A percentile compares a stretch with the other conserved stretches of the same genome.
These are phyloP conservation scores for Vigna trinervia DNA, from an alignment of 306 rosid genomes.

Conservation along the genomic window DNA sequence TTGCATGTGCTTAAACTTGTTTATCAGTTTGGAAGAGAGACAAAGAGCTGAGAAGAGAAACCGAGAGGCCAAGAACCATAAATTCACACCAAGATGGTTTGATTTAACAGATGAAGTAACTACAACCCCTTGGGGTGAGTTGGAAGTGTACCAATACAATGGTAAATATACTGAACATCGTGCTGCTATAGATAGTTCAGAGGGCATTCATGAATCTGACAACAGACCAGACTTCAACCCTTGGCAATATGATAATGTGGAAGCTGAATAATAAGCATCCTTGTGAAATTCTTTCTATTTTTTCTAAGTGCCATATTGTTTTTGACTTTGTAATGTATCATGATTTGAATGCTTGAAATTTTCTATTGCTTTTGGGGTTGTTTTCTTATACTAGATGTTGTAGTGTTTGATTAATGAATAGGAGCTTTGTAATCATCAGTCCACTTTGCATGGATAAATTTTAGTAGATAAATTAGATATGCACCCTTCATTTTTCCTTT, in stretches of 20 bases:
- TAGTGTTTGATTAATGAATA: slow-evolving; percentile 31
- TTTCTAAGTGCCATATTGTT: slow-evolving; percentile 13
- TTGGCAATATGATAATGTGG: slow-evolving; percentile 70
- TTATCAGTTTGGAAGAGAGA: slow-evolving; percentile 80
- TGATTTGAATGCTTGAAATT: slow-evolving; percentile 33
- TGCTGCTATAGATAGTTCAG: slow-evolving; percentile 59
- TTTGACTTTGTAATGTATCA: slow-evolving; percentile 44
- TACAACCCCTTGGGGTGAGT: slow-evolving; percentile 82
- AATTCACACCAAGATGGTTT: slow-evolving; percentile 77
- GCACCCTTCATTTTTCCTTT: too few relatives aligned
- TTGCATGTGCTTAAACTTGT: slow-evolving; percentile 29
- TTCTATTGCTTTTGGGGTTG: slow-evolving; percentile 1
- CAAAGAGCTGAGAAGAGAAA: slow-evolving; percentile 79
- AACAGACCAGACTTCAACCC: slow-evolving; percentile 70
- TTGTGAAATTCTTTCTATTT: slow-evolving; percentile 41
- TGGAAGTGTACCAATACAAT: slow-evolving; percentile 77
- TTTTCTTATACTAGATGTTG: slow-evolving; percentile 13
- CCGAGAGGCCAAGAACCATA: slow-evolving; percentile 63
- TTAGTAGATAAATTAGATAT: background rate
- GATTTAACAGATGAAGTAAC: slow-evolving; percentile 66
- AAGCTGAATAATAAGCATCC: slow-evolving; percentile 45
- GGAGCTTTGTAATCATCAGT: slow-evolving; percentile 31
- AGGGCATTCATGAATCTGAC: slow-evolving; percentile 47
- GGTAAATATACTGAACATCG: slow-evolving; percentile 71
- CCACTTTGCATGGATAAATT: slow-evolving; percentile 23